A percentile compares a stretch with the other conserved stretches of the same genome.
phyloP scores from a whole-genome alignment of 345 rosid species.

The Geranium rotundifolium region DNA sequence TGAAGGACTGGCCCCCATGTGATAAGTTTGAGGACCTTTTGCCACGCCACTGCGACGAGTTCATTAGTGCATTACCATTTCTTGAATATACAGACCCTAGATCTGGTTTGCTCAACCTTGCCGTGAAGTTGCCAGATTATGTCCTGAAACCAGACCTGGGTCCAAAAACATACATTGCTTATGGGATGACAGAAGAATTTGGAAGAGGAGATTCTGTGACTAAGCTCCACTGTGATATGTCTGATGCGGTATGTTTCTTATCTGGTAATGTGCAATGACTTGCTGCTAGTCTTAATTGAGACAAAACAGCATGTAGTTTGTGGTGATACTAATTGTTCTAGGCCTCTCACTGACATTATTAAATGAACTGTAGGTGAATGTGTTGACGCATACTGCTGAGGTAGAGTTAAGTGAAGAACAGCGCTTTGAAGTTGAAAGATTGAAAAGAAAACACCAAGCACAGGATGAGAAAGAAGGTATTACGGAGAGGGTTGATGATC shows the following conservation, averaged over 20 bases:
- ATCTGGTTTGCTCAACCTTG: slow-evolving; percentile 68
- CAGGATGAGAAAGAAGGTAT: slow-evolving; percentile 46
- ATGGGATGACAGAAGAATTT: slow-evolving; percentile 61
- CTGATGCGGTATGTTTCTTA: slow-evolving; percentile 68
- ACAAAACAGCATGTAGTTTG: too few relatives aligned
- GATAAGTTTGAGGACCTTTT: slow-evolving; percentile 69
- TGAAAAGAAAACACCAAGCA: slow-evolving; percentile 43
- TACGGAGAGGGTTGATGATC: slow-evolving; percentile 1
- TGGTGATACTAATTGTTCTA: too few relatives aligned
- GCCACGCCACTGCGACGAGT: slow-evolving; percentile 91
- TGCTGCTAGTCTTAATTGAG: too few relatives aligned
- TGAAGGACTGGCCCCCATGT: slow-evolving; percentile 97
- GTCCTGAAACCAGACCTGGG: slow-evolving; percentile 78
- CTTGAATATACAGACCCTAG: slow-evolving; percentile 71
- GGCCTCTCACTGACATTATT: too few relatives aligned
- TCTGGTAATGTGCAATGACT: too few relatives aligned
- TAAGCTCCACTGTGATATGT: slow-evolving; percentile 85
- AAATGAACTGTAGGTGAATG: slow-evolving; percentile 45
- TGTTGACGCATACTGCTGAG: slow-evolving; percentile 62
- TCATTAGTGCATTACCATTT: slow-evolving; percentile 65
- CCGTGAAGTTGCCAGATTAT: slow-evolving; percentile 51
- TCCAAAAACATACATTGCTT: slow-evolving; percentile 87
- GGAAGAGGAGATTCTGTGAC: slow-evolving; percentile 96
- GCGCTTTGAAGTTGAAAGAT: slow-evolving; percentile 24
- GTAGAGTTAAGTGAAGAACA: slow-evolving; percentile 44